Evolutionary conservation across 345 rosid genomes (phyloP), one percentile per base, ranked within the genome.

Genomic region (Garcia nutans): DNA sequence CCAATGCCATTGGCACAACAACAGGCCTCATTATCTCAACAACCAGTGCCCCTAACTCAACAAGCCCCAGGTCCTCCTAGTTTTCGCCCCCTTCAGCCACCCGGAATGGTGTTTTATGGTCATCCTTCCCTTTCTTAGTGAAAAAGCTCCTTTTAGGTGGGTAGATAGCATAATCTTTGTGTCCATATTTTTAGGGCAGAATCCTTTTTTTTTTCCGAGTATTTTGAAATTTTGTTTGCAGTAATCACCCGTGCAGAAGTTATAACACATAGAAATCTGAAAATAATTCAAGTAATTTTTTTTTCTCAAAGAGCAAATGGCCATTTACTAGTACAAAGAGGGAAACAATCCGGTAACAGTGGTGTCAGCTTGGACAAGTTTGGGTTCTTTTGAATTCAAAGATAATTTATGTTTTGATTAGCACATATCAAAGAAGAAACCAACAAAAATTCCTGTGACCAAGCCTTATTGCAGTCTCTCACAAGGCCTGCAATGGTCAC

Each of bases 11-110:
- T 79, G 44, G 75, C 77, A 64, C 84, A 71, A 20, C 84, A 76
- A 56, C 79, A 76, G 16, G 41, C 75, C 33, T 70, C 78, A 44
- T 9, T 78, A 47, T 23, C 73, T 42, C 86, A 78, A 45, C 85
- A 73, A 20, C 72, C 57, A 45, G 24, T 71, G 52, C 67, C 78
- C 2, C 17, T 57, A 66, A 74, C 76, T 45, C 93, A 88, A 69
- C 91, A 81, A 56, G 81, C 79, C 12, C 88, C 87, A 0, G 82
- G 80, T 2, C 87, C 89, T 65, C 91, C 86, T 50, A 77, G 81
- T 82, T 91, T 92, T 74, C 85, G 86, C 76, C 92, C 91, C 1
- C 87, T 88, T 62, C 93, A 88, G 87, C 93, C 91, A 15, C 92
- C 90, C 5, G 89, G 95, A 61, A 84, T 90, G 83, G 82, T 82